Evolutionary conservation across 176 grass and related monocot species (phyloP), one percentile per base, ranked within the genome.

Genomic region (Zizania latifolia): DNA sequence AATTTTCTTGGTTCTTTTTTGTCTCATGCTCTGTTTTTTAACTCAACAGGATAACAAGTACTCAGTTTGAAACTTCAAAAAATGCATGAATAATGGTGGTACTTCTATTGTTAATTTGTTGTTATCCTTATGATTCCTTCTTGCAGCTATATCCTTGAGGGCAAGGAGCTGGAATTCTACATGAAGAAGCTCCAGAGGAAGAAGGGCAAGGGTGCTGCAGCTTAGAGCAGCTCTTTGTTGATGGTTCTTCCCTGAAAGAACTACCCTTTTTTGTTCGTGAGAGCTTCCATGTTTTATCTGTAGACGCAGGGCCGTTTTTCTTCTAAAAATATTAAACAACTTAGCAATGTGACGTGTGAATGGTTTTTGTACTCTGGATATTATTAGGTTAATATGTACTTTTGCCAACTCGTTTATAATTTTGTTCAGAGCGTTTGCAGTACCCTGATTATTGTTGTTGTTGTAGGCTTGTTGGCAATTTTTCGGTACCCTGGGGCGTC

Each of bases 131-230:
- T 57, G 21, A 16, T 73, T 54, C 8, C 30, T 64, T 10, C 5
- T 64, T 34, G 10, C 68, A 92, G 90, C 16, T 92, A 93, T 27
- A 93, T 93, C 28, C 76, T 93, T 12, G 90, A 93, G 85, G 90
- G 90, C 0, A 93, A 86, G 51, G 90, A 93, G 83, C 75, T 93
- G 3, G 90, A 89, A 38, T 93, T 93, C 69, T 89, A 93, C 83
- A 83, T 86, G 83, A 93, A 86, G 58, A 93, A 93, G 33, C 65
- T 93, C 45, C 90, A 93, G 60, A 88, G 48, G 80, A 93, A 93
- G 90, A 93, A n/a, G n/a, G n/a, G n/a, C n/a, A n/a, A n/a, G n/a
- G n/a, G n/a, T n/a, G n/a, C n/a, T n/a, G n/a, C n/a, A 93, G 90
- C 76, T 54, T 90, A 86, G 68, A 68, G 9, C 21, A 11, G 16